Conservation (phyloP, 805 yeast species). For the Saccharomycopsis babjevae region DNA sequence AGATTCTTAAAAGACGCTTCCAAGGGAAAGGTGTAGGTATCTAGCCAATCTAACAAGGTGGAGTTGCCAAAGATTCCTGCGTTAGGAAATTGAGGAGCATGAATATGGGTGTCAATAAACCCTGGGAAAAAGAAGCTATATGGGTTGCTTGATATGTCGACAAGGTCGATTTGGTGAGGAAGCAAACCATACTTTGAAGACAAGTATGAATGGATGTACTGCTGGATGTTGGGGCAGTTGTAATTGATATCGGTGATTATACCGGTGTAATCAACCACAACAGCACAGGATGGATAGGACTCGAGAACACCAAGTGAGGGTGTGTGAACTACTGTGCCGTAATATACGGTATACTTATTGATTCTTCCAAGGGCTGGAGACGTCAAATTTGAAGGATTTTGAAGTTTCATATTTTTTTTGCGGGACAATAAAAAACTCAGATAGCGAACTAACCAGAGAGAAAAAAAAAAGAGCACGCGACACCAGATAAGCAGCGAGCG, state of each 20-base stretch:
- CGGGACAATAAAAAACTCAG: background rate
- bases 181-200: background rate
- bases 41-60: constrained; percentile 83
- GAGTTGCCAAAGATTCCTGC: constrained; percentile 75
- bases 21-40: constrained; percentile 78
- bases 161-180: constrained; percentile 19
- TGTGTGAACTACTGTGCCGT: constrained; percentile 68
- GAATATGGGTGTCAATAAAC: constrained; percentile 73
- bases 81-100: constrained; percentile 79
- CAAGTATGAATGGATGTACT: background rate
- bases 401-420: background rate
- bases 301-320: constrained; percentile 50
- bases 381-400: background rate
- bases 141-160: constrained; percentile 29
- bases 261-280: constrained; percentile 47
- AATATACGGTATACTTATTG: constrained; percentile 34
- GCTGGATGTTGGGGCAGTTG: constrained; percentile 9
- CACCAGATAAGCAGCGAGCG: too few species aligned
- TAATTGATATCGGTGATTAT: constrained; percentile 33
- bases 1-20: constrained; percentile 58
- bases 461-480: too few species aligned
- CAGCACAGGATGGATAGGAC: constrained; percentile 41
- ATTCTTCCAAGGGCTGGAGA: background rate
- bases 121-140: constrained; percentile 69
- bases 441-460: too few species aligned